Conservation (phyloP, 78 protist genomes). For the Chrysochromulina tobinii region DNA sequence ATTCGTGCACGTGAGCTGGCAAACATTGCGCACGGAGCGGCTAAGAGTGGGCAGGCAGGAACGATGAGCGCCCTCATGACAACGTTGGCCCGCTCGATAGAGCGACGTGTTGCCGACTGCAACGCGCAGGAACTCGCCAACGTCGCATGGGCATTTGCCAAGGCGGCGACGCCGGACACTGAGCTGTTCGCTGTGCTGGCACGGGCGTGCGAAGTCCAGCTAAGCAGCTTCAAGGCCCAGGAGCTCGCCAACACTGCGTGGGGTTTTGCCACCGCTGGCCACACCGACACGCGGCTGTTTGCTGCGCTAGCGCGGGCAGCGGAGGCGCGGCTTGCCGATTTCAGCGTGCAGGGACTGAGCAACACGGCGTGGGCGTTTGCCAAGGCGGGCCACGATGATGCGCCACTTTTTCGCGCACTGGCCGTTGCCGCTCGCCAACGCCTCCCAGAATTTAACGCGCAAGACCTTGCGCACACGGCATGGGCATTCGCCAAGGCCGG, state of each 20-base stretch:
- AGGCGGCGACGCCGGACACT: not conserved
- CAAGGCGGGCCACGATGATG: not conserved
- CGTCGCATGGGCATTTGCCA: conserved; percentile 16
- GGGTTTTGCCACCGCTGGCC: conserved; percentile 22
- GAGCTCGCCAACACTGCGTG: not conserved
- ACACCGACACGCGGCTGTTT: not conserved
- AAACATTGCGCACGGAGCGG: not conserved
- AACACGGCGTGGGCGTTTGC: not conserved
- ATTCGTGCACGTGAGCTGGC: not conserved
- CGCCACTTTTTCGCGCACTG: not conserved
- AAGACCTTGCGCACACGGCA: not conserved
- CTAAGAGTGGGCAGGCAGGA: not conserved
- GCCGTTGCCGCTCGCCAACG: not conserved
- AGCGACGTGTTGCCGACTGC: not conserved
- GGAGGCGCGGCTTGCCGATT: not conserved
- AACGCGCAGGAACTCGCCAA: not conserved
- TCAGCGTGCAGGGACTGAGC: not conserved
- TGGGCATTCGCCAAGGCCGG: not conserved
- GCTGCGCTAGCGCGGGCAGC: not conserved
- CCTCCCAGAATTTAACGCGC: not conserved
- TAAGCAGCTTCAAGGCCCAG: not conserved
- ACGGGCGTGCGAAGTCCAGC: not conserved
- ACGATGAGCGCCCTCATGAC: not conserved
- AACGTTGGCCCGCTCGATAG: not conserved
- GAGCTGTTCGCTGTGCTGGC: not conserved